Base-by-base conservation (phyloP, 805 yeast species). In the Barnettozyma californica region DNA sequence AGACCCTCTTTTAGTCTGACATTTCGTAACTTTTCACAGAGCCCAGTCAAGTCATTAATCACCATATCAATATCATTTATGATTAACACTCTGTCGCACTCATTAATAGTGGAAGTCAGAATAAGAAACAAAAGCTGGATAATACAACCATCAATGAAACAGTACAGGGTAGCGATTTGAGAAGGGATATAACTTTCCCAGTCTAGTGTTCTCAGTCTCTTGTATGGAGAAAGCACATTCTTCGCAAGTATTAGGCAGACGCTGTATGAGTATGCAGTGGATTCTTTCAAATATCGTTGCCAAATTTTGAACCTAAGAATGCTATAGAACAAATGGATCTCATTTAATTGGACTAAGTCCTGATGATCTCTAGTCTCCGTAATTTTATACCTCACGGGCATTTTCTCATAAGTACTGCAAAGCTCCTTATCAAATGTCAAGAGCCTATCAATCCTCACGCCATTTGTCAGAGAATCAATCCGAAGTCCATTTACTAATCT, bases 91-190 rank as follows among this genome's bases (percentile, higher is more conserved):
- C 27, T 46, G 2, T 25, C 26, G 11, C 31, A 21, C 6, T 36
- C 45, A 16, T 2, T 18, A 2, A 36, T 20, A 13, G 18, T 33
- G 10, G 21, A 8, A 5, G 21, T n/a, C 21, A 33, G n/a, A 1
- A 27, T 35, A 14, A 46, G 25, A 33, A 18, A 41, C 21, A 46
- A 13, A n/a, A 46, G 29, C 10, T 35, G 49, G 3, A 41, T 21
- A 19, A 46, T 9, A 35, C 34, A 19, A 9, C 41, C 49, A 20
- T 43, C 49, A 35, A 46, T 41, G 10, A 46, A 9, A 35, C 42
- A 41, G 13, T 41, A 42, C 5, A 41, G 36, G 2, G 40, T 26
- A 8, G 38, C 10, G 33, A 41, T 34, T 23, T 46, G 45, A 20
- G 11, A 14, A n/a, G 41, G 20, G 33, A 41, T 35, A 8, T 13